Base-by-base conservation (phyloP, 768 basidiomycete species). In the Amanita rimosa region DNA sequence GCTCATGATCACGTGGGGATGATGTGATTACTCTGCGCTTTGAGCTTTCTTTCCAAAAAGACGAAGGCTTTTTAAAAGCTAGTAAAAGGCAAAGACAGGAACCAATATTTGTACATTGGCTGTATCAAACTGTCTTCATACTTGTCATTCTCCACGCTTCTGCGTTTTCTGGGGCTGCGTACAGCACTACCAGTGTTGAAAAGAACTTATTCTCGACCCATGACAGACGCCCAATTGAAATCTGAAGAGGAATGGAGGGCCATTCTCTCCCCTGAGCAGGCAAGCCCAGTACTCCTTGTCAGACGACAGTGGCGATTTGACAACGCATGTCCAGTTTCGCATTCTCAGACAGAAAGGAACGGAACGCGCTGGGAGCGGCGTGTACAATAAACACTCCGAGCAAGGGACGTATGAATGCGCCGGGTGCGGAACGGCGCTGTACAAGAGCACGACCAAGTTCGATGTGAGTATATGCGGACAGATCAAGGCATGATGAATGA, bases 361-460 rank as follows among this genome's bases (percentile, higher is more conserved):
- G 1, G 94, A 97, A 58, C 58, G 62, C 6, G 67, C 89, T 19
- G 78, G 82, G 2, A 86, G 82, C 2, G 89, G 87, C n/a, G 67
- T 83, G 59, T 93, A 88, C 61, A 79, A 94, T 53, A 74, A 91
- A 48, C 74, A 77, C 63, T 62, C 62, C 19, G 76, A 69, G 3
- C 59, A 74, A 24, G 93, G 93, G 7, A 72, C 82, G 1, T 95
- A 93, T 60, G 57, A 66, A 38, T 94, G 92, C 59, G 83, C 79
- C 7, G 93, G 76, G 6, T 95, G 92, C 63, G 73, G 72, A 31
- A 79, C 88, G 2, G 83, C 91, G 1, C 67, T 96, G 43, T 96
- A 95, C 71, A 88, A 83, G 71, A 88, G 85, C 58, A 72, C 71
- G 22, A 92, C 90, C 54, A 96, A 96, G 67, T 96, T 95, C 66